Evolutionary conservation across 2,329 filamentous ascomycete species (phyloP).

Genomic region (Cladosporium sp.): DNA sequence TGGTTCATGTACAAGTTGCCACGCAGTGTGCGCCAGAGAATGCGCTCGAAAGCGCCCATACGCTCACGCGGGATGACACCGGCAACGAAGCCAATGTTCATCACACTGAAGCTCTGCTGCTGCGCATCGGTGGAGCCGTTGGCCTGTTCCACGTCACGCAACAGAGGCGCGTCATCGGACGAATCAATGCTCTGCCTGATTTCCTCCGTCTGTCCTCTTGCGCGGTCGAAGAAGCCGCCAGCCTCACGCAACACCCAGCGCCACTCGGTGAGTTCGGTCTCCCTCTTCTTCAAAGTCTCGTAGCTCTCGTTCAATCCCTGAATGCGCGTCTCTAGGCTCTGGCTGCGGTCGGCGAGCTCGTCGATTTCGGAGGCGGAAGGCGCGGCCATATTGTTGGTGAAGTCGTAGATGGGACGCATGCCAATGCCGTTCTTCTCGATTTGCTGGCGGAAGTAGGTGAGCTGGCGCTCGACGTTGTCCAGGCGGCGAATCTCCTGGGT

Average conservation of each 20-base stretch:
- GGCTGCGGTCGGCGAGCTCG: conserved; percentile 87
- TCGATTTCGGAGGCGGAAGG: conserved; percentile 95
- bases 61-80: conserved; percentile 93
- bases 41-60: conserved; percentile 93
- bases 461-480: conserved; percentile 96
- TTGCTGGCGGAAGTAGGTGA: conserved; percentile 92
- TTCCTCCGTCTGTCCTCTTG: conserved; percentile 94
- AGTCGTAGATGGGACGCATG: conserved; percentile 88
- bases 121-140: conserved; percentile 34
- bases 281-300: conserved; percentile 95
- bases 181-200: conserved; percentile 85
- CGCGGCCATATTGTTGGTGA: conserved; percentile 76
- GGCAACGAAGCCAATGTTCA: conserved; percentile 98
- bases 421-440: conserved; percentile 91
- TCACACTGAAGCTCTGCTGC: conserved; percentile 71
- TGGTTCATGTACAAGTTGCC: conserved; percentile 99
- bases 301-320: conserved; percentile 95
- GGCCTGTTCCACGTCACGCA: conserved; percentile 89
- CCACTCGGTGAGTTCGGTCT: conserved; percentile 97
- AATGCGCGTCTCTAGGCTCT: conserved; percentile 88
- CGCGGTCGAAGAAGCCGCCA: conserved; percentile 94
- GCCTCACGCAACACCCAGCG: conserved; percentile 96
- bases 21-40: conserved; percentile 93
- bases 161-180: conserved; percentile 87
- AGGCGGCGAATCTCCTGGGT: conserved; percentile 96